Percentiles rank a stretch among this genome's conserved stretches.
Conservation (phyloP, 768 basidiomycete species). For the Boletus fagicola region DNA sequence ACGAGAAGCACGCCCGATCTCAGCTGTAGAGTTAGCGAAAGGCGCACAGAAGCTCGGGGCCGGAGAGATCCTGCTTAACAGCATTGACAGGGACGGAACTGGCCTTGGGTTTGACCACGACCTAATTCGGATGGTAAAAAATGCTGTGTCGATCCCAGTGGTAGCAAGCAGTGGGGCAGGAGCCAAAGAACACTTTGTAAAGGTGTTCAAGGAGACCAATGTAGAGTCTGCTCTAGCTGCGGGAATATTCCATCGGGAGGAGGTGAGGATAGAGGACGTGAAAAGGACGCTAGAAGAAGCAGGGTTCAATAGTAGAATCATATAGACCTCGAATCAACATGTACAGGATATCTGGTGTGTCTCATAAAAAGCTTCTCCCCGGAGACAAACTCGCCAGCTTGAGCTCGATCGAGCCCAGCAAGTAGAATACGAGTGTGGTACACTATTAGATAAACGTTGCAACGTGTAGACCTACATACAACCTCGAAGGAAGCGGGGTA, state of each 20-base stretch:
- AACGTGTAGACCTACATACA: conserved; percentile 35
- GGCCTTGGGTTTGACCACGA: conserved; percentile 90
- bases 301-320: conserved; percentile 48
- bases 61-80: conserved; percentile 93
- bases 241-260: conserved; percentile 92
- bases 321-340: conserved; percentile 7
- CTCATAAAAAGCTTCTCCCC: background rate
- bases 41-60: conserved; percentile 92
- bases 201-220: conserved; percentile 75
- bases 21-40: conserved; percentile 85
- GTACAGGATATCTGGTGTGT: background rate
- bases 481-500: conserved; percentile 29
- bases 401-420: background rate
- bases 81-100: conserved; percentile 94
- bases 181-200: conserved; percentile 73
- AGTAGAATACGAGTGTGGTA: conserved; percentile 23
- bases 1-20: conserved; percentile 76
- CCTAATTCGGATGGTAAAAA: conserved; percentile 72
- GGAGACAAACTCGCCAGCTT: no score
- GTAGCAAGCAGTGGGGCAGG: conserved; percentile 96
- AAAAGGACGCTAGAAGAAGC: conserved; percentile 55
- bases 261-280: conserved; percentile 81
- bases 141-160: conserved; percentile 81
- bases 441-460: conserved; percentile 32
- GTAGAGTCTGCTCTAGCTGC: conserved; percentile 94